These are phyloP conservation scores for Dactylellina haptotyla DNA, from an alignment of 2,329 filamentous ascomycete species.

Conservation along the genomic window DNA sequence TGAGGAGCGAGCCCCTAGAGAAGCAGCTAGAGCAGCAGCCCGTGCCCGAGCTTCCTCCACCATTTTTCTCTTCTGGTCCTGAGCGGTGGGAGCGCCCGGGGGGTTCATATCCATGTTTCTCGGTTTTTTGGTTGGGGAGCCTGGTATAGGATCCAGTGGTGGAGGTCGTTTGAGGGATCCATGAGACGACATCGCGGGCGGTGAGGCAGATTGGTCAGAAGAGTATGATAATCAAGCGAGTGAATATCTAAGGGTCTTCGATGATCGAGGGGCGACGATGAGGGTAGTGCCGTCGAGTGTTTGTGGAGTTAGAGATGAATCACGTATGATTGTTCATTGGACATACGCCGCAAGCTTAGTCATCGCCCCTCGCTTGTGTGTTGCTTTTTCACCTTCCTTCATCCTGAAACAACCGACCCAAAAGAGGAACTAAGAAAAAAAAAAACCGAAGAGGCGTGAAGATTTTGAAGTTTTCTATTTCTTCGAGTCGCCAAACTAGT, in stretches of 20 bases:
- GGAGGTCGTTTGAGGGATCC: conserved; percentile 47
- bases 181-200: conserved; percentile 33
- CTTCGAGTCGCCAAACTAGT: neutral
- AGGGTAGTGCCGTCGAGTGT: neutral
- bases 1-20: conserved; percentile 37
- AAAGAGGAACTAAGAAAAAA: conserved; percentile 1
- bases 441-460: neutral
- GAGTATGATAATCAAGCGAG: neutral
- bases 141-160: conserved; percentile 38
- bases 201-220: neutral
- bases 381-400: neutral
- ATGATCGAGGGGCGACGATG: neutral
- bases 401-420: neutral
- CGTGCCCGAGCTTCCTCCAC: conserved; percentile 58
- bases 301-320: neutral
- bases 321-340: neutral
- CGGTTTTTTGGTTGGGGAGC: conserved; percentile 45
- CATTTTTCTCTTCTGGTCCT: conserved; percentile 58
- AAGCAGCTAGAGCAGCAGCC: conserved; percentile 56
- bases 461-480: neutral
- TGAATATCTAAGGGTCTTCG: neutral
- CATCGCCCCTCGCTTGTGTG: neutral
- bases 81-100: conserved; percentile 15
- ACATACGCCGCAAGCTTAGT: neutral
- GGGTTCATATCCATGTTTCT: conserved; percentile 37